phyloP scores from a whole-genome alignment of 1,284 basidiomycete species.

The Puccinia polysora region DNA sequence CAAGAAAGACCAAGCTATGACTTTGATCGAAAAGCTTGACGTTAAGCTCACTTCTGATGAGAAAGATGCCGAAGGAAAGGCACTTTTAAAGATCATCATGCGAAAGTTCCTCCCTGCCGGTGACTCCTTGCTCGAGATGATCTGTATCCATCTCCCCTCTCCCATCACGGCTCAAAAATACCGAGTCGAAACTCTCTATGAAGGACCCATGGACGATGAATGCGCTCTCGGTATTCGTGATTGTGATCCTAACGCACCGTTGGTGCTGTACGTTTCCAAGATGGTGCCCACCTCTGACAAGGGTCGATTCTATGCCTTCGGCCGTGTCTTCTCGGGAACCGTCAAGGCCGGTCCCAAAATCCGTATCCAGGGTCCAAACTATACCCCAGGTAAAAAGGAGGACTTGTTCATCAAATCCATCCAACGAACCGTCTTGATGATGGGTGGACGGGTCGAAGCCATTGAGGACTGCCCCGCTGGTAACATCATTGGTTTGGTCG shows the following conservation, averaged over 20 bases:
- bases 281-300: conserved; percentile 99
- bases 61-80: conserved; percentile 92
- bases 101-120: conserved; percentile 99
- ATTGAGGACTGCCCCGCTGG: conserved; percentile 99
- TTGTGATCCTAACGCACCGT: conserved; percentile 93
- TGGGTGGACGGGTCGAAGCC: conserved; percentile 98
- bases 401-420: conserved; percentile 98
- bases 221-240: conserved; percentile 97
- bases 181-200: conserved; percentile 99
- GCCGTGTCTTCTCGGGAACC: conserved; percentile 99
- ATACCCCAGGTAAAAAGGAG: conserved; percentile 96
- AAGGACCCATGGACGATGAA: conserved; percentile 99
- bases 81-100: conserved; percentile 96
- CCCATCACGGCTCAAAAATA: conserved; percentile 95
- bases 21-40: conserved; percentile 95
- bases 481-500: conserved; percentile 98
- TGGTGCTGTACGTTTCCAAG: conserved; percentile 99
- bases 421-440: conserved; percentile 99
- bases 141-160: conserved; percentile 90
- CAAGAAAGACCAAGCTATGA: conserved; percentile 83
- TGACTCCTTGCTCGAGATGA: conserved; percentile 99
- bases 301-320: conserved; percentile 99
- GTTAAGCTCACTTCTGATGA: conserved; percentile 85
- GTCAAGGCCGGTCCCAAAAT: conserved; percentile 96
- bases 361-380: conserved; percentile 99